Conservation (phyloP, 208 protist species). For the Leptomonas seymouri region DNA sequence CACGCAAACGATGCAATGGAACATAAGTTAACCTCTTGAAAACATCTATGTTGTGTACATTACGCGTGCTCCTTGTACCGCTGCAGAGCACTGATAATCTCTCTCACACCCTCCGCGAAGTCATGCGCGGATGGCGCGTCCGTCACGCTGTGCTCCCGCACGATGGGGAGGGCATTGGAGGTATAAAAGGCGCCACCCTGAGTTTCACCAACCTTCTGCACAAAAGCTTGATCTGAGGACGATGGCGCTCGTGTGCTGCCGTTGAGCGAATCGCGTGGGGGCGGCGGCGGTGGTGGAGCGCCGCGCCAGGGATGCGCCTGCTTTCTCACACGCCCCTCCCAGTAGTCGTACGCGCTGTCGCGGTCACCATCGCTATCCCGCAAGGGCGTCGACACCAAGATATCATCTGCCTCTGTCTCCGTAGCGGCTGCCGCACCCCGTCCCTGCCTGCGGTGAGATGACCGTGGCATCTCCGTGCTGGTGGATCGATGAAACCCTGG, state of each 20-base stretch:
- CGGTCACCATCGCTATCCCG: not conserved
- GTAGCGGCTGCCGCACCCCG: not conserved
- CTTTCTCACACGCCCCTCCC: not conserved
- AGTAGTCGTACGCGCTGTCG: constrained; percentile 9
- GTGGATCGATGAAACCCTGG: not conserved
- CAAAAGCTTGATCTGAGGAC: not conserved
- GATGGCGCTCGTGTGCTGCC: constrained; percentile 14
- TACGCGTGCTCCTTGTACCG: constrained; percentile 4
- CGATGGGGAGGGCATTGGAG: constrained; percentile 18
- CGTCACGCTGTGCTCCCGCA: constrained; percentile 24
- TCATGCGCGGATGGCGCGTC: constrained; percentile 29
- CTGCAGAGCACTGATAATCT: constrained; percentile 18
- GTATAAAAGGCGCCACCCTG: not conserved
- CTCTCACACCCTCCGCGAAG: constrained; percentile 24
- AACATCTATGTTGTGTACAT: not conserved
- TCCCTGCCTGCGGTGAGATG: not conserved
- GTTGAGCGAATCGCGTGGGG: not conserved
- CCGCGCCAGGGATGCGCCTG: constrained; percentile 7
- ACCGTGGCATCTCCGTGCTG: not conserved
- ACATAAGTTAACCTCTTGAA: not conserved
- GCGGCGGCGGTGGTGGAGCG: constrained; percentile 9
- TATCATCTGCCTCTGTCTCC: not conserved
- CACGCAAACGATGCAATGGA: not conserved
- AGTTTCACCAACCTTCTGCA: not conserved
- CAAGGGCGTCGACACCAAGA: constrained; percentile 26